Evolutionary conservation across 2,329 filamentous ascomycete species (phyloP).

Genomic region (Juglanconis juglandina): DNA sequence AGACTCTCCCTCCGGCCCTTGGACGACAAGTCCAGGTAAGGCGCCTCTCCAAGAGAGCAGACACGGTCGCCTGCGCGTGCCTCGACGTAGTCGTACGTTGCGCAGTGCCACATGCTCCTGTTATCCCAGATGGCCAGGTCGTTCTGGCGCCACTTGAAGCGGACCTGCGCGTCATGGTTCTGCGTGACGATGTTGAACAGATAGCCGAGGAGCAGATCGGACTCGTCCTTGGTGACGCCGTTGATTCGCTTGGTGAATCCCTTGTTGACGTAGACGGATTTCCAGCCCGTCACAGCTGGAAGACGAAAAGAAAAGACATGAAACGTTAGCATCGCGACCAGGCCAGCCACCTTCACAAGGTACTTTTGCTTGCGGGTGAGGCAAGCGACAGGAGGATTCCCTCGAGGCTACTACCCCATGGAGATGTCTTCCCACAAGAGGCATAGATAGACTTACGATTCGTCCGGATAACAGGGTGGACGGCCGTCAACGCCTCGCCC

Average conservation of each 20-base stretch:
- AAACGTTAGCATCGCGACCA: background rate
- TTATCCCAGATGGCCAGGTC: constrained; percentile 67
- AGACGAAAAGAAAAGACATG: background rate
- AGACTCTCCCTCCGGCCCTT: constrained; percentile 36
- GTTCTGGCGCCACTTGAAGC: constrained; percentile 51
- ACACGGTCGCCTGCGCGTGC: constrained; percentile 41
- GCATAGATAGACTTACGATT: constrained; percentile 39
- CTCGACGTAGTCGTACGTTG: constrained; percentile 58
- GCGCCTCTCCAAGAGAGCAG: constrained; percentile 40
- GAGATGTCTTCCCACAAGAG: background rate
- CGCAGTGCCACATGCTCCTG: constrained; percentile 46
- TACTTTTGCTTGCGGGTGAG: no score
- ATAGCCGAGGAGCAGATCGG: constrained; percentile 47
- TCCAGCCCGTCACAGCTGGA: constrained; percentile 53
- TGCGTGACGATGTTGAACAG: constrained; percentile 46
- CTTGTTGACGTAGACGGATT: constrained; percentile 48
- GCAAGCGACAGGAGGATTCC: background rate
- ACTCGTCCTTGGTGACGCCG: constrained; percentile 51
- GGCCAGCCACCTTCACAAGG: no score
- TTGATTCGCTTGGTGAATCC: constrained; percentile 54
- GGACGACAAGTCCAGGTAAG: constrained; percentile 37
- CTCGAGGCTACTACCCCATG: no score
- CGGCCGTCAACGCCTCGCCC: constrained; percentile 46
- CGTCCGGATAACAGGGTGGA: constrained; percentile 54
- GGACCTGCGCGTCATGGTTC: constrained; percentile 57